Percentiles rank a stretch among this genome's conserved stretches.
Evolutionary conservation across 495 filamentous ascomycete species (phyloP).

Genomic region (Barbatosphaeria neglecta): DNA sequence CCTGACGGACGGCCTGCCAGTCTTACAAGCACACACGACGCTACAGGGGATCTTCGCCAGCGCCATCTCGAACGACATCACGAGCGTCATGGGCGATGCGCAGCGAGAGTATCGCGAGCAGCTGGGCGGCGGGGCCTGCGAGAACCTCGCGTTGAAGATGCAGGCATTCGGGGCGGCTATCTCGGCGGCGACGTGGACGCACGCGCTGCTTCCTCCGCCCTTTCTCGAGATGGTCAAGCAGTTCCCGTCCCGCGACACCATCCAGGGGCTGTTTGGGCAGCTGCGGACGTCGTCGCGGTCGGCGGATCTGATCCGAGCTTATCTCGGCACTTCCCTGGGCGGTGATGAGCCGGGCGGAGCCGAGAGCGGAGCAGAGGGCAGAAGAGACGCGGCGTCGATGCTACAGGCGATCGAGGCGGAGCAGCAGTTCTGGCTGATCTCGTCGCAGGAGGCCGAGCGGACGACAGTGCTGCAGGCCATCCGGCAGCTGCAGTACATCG

Average conservation of each 20-base stretch:
- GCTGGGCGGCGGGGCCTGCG: slow-evolving; percentile 2
- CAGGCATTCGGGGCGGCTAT: slow-evolving; percentile 5
- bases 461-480: slow-evolving; percentile 3
- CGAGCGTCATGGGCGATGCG: slow-evolving; percentile 2
- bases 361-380: too few relatives aligned
- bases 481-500: neutral
- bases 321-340: slow-evolving; percentile 5
- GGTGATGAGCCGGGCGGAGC: too few relatives aligned
- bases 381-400: slow-evolving; percentile 2
- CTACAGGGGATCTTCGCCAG: slow-evolving; percentile 1
- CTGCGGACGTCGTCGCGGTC: neutral
- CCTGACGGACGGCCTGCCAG: slow-evolving; percentile 6
- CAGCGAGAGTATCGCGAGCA: slow-evolving; percentile 1
- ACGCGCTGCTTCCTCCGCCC: neutral
- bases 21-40: neutral
- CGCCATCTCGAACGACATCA: slow-evolving; percentile 4
- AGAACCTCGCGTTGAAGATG: slow-evolving; percentile 8
- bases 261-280: slow-evolving; percentile 6
- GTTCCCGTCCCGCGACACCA: slow-evolving; percentile 4
- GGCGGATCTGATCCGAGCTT: neutral
- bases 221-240: slow-evolving; percentile 1
- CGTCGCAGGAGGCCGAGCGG: neutral
- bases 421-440: slow-evolving; percentile 1
- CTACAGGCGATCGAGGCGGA: slow-evolving; percentile 1
- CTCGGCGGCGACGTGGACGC: slow-evolving; percentile 3